Evolutionary conservation across 495 filamentous ascomycete species (phyloP), one percentile per base, ranked within the genome.

Genomic region (Filosporella fistucella): DNA sequence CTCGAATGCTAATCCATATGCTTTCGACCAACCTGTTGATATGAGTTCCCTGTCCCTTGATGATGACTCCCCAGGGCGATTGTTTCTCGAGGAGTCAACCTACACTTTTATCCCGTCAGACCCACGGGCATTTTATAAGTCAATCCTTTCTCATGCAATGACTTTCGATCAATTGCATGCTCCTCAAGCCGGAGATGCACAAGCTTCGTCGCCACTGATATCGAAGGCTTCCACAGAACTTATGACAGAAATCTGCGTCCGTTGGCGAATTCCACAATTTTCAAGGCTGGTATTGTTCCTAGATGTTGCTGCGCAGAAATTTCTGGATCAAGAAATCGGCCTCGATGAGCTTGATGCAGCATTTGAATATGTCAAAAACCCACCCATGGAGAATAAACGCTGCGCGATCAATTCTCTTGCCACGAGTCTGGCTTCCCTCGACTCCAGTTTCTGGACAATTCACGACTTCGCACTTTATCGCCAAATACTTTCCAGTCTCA

Each of bases 31-130:
- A 52, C 79, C 85, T 7, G 72, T 89, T 38, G 89, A 89, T 67
- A 75, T 95, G 61, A 84, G 82, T 54, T 74, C 75, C 28, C 71
- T 89, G 46, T 84, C 78, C 17, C 65, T 91, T 2, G 71, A 78
- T 11, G 82, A 85, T 32, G 68, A 76, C 10, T 57, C 63, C 23
- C 28, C 42, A 4, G 25, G 32, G n/a, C 43, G 45, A 1, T 3
- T 41, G 1, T 42, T 37, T 40, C 65, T 75, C n/a, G 76, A 78
- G 33, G 75, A 76, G 49, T 56, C 67, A 13, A 67, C 59, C 41
- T 99, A 88, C 63, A 89, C 84, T 8, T 99, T 88, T 58, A 95
- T 96, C 36, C 93, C 94, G 17, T 72, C 85, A 24, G 89, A 97
- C 56, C 80, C 93, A 28, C 77, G 93, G 54, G 70, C 76, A 13